Conservation (phyloP, 352 stramenopile genomes). For the Elongisporangium undulatum region DNA sequence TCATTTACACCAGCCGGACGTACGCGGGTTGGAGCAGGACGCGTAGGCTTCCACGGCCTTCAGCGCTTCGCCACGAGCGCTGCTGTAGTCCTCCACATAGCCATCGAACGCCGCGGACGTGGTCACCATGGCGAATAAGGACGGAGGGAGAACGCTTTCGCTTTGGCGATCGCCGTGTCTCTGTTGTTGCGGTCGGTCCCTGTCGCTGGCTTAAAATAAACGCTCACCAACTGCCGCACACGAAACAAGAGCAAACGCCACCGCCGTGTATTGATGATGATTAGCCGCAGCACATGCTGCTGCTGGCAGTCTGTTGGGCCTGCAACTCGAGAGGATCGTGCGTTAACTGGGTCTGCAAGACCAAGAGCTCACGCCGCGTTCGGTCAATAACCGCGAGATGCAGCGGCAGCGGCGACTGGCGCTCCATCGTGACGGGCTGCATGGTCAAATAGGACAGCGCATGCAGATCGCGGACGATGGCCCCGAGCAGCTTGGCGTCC, state of each 20-base stretch:
- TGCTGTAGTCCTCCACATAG: slow-evolving; percentile 51
- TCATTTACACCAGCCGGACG: neutral
- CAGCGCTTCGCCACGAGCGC: slow-evolving; percentile 37
- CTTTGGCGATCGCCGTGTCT: neutral
- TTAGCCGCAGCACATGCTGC: neutral
- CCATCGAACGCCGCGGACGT: slow-evolving; percentile 32
- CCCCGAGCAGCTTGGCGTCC: slow-evolving; percentile 16
- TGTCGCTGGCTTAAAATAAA: neutral
- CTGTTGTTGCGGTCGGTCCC: neutral
- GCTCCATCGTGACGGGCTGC: slow-evolving; percentile 56
- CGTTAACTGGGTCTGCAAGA: slow-evolving; percentile 13
- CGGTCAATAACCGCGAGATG: slow-evolving; percentile 46
- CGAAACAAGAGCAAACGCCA: neutral
- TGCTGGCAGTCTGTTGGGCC: neutral
- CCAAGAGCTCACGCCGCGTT: slow-evolving; percentile 12
- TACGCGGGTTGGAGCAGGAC: slow-evolving; percentile 20
- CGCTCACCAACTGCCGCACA: neutral
- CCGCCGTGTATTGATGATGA: neutral
- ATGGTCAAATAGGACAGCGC: slow-evolving; percentile 73
- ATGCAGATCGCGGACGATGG: slow-evolving; percentile 54
- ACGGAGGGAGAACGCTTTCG: neutral
- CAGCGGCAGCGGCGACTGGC: slow-evolving; percentile 56
- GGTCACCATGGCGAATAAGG: neutral
- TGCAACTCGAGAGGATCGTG: slow-evolving; percentile 10
- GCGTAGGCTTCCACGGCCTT: slow-evolving; percentile 47